Percentiles rank a stretch among this genome's conserved stretches.
These are phyloP conservation scores for Pyrenophora teres DNA, from an alignment of 2,329 filamentous ascomycete genomes.

Conservation along the genomic window DNA sequence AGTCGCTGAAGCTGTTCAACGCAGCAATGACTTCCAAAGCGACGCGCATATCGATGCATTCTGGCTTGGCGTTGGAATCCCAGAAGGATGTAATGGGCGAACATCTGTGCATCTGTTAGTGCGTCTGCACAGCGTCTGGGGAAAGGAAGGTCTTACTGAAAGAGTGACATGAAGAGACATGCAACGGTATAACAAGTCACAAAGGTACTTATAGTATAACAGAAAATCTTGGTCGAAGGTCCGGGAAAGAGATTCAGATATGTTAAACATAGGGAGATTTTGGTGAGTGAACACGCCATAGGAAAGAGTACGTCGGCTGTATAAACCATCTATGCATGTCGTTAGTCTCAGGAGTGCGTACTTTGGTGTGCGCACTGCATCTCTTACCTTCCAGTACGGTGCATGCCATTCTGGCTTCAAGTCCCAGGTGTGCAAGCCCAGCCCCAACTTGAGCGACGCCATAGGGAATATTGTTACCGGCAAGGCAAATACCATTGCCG, in stretches of 20 bases:
- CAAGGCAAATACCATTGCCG: conserved; percentile 29
- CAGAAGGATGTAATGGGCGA: conserved; percentile 29
- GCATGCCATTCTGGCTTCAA: conserved; percentile 29
- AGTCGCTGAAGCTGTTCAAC: conserved; percentile 38
- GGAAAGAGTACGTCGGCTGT: conserved; percentile 32
- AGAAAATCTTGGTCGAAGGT: conserved; percentile 28
- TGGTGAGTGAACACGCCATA: conserved; percentile 30
- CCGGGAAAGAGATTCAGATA: conserved; percentile 38
- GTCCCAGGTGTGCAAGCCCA: conserved; percentile 37
- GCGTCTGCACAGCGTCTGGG: background rate
- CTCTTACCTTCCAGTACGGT: conserved; percentile 28
- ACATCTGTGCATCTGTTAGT: conserved; percentile 10
- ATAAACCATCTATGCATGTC: conserved; percentile 23
- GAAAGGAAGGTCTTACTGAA: conserved; percentile 20
- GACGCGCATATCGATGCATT: conserved; percentile 35
- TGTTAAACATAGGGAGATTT: conserved; percentile 36
- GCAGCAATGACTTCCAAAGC: conserved; percentile 34
- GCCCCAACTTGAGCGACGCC: conserved; percentile 23
- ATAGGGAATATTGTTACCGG: conserved; percentile 28
- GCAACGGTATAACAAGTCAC: conserved; percentile 25
- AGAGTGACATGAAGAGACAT: conserved; percentile 29
- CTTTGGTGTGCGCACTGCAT: background rate
- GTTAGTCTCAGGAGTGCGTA: background rate
- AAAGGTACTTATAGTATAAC: conserved; percentile 23
- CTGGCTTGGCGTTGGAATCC: conserved; percentile 17